Percentiles rank a stretch among this genome's conserved stretches.
Conservation (phyloP, 768 basidiomycete species). For the Amanita polypyramis region DNA sequence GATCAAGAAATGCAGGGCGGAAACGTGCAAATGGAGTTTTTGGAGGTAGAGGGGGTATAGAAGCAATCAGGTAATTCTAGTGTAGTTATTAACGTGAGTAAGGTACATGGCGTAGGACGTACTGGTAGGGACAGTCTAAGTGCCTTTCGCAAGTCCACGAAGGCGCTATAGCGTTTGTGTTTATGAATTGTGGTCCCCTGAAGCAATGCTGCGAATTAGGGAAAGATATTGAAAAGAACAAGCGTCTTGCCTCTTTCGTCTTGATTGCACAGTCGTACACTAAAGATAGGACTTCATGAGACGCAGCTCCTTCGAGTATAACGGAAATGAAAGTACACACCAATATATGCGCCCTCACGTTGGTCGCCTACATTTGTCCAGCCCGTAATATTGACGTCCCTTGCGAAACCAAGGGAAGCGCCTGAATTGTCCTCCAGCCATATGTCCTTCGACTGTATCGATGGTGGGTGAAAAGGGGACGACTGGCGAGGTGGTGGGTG, state of each 20-base stretch:
- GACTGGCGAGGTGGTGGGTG: conserved; percentile 4
- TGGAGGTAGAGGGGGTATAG: conserved; percentile 53
- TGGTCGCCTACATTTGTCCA: conserved; percentile 69
- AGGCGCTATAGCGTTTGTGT: conserved; percentile 59
- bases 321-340: conserved; percentile 22
- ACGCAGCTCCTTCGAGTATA: background rate
- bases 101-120: conserved; percentile 12
- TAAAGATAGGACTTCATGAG: conserved; percentile 12
- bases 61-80: conserved; percentile 33
- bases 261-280: conserved; percentile 65
- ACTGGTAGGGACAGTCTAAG: conserved; percentile 47
- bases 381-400: conserved; percentile 53
- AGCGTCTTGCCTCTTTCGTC: conserved; percentile 39
- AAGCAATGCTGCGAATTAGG: conserved; percentile 4
- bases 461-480: conserved; percentile 29
- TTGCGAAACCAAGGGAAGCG: conserved; percentile 45
- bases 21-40: conserved; percentile 61
- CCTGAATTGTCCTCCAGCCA: conserved; percentile 57
- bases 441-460: conserved; percentile 58
- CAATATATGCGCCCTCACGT: conserved; percentile 53
- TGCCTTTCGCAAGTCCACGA: conserved; percentile 39
- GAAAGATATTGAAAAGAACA: background rate
- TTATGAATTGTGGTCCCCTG: conserved; percentile 55
- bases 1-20: conserved; percentile 57
- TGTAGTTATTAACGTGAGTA: conserved; percentile 4